phyloP scores from a whole-genome alignment of 2,329 filamentous ascomycete species.

The Dactylellina leptospora region DNA sequence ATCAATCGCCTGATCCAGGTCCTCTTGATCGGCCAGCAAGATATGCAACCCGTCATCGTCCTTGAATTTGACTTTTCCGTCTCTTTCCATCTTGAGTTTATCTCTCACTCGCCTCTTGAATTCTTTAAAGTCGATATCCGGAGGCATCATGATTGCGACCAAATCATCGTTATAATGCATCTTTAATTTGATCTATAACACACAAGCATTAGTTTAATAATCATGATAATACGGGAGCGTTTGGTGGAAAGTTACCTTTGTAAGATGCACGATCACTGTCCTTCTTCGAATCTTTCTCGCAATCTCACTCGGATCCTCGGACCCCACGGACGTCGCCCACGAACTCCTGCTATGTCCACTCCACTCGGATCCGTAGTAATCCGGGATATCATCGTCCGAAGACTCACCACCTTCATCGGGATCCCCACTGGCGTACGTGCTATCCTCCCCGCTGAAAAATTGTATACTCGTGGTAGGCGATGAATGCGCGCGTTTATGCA shows the following conservation, averaged over 20 bases:
- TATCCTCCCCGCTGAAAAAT: conserved; percentile 55
- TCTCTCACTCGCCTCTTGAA: conserved; percentile 81
- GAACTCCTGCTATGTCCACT: conserved; percentile 61
- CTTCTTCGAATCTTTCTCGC: conserved; percentile 63
- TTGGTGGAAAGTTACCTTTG: conserved; percentile 53
- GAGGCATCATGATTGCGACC: conserved; percentile 86
- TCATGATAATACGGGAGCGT: not conserved
- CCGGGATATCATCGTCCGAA: conserved; percentile 68
- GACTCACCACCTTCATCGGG: conserved; percentile 70
- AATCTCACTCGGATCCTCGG: conserved; percentile 84
- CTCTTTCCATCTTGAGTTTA: conserved; percentile 82
- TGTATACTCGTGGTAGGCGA: conserved; percentile 6
- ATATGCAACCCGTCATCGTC: conserved; percentile 94
- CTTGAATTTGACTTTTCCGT: conserved; percentile 87
- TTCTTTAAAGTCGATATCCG: conserved; percentile 76
- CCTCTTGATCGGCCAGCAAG: conserved; percentile 94
- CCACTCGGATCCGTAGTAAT: conserved; percentile 62
- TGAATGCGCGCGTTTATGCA: not conserved
- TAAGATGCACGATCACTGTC: conserved; percentile 56
- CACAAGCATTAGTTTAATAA: not conserved
- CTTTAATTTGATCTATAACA: conserved; percentile 80
- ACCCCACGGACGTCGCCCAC: conserved; percentile 65
- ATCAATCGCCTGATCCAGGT: conserved; percentile 85
- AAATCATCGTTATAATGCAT: conserved; percentile 84
- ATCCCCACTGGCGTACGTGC: conserved; percentile 65